Conservation (phyloP, 768 basidiomycete species). For the Agaricus subrufescens region DNA sequence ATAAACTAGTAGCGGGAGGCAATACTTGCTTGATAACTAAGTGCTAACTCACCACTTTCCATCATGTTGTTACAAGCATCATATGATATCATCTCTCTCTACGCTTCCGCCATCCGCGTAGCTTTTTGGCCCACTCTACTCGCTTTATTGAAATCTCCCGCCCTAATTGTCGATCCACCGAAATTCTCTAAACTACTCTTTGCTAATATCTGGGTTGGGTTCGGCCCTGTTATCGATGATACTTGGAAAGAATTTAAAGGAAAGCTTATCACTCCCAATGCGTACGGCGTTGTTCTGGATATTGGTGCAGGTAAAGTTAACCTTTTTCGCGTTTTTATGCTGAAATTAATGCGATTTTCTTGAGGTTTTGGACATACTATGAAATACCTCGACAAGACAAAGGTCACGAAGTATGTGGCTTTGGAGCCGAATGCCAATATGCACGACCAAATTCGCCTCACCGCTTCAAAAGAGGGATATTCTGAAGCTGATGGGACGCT, state of each 20-base stretch:
- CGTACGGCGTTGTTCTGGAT: slow-evolving; percentile 60
- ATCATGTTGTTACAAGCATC: slow-evolving; percentile 44
- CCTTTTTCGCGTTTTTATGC: too few species aligned
- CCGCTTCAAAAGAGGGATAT: slow-evolving; percentile 49
- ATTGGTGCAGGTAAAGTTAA: slow-evolving; percentile 39
- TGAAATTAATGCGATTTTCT: neutral
- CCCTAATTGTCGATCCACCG: slow-evolving; percentile 38
- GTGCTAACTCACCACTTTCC: neutral
- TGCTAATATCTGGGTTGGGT: slow-evolving; percentile 49
- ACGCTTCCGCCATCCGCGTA: slow-evolving; percentile 31
- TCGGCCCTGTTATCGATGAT: slow-evolving; percentile 45
- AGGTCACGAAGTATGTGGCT: slow-evolving; percentile 65
- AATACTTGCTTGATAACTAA: too few species aligned
- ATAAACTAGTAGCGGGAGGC: too few species aligned
- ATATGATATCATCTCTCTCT: slow-evolving; percentile 35
- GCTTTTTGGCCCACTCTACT: slow-evolving; percentile 42
- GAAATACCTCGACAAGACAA: slow-evolving; percentile 50
- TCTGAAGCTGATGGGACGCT: slow-evolving; percentile 47
- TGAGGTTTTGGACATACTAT: slow-evolving; percentile 63
- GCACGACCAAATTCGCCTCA: slow-evolving; percentile 51
- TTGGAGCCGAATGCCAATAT: slow-evolving; percentile 66
- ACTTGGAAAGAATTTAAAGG: slow-evolving; percentile 35
- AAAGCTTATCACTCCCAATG: slow-evolving; percentile 46
- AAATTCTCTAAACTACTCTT: slow-evolving; percentile 53
- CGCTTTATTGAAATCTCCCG: slow-evolving; percentile 34